Base-by-base conservation (phyloP, 1,139 yeast species). In the Candida frijolesensis region DNA sequence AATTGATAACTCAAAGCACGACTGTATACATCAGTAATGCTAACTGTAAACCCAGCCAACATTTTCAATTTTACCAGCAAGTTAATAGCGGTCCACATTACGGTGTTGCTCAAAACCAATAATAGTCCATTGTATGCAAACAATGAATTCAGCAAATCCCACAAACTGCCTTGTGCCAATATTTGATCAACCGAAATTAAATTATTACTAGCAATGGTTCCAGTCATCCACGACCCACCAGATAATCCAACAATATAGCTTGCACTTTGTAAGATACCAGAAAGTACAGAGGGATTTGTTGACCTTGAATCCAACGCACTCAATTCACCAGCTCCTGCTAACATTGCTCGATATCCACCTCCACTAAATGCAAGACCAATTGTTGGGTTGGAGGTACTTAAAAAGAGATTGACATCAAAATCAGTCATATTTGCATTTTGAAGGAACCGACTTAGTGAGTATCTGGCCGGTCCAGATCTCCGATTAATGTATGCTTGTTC, bases 311-410 rank as follows among this genome's bases (percentile, higher is more conserved):
- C 97, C 53, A 89, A 68, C 1, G 94, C 97, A 11, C 92, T 74
- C 42, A 90, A 68, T 66, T 87, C 84, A 42, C 97, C 97, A 2
- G 96, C 96, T n/a, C 96, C 97, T 49, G 78, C 69, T 41, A 90
- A 69, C 96, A 89, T 88, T 46, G 97, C 96, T 52, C 97, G 79
- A 68, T 89, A 90, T 2, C 97, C 96, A 62, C 97, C 97, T 39
- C 97, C 97, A 8, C 92, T 83, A 61, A 88, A 87, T 2, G 96
- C 91, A 18, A 89, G 62, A 4, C 87, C 97, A 51, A 80, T 76
- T 33, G 78, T 67, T 67, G 65, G 64, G 57, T 40, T 50, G 3
- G 53, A 45, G 11, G 43, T 32, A 49, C 55, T 49, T 53, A 85
- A 59, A 59, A 82, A 84, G 1, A 63, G 57, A 27, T 68, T 70